Conservation (phyloP, 768 basidiomycete genomes). For the Cystobasidium ongulense region DNA sequence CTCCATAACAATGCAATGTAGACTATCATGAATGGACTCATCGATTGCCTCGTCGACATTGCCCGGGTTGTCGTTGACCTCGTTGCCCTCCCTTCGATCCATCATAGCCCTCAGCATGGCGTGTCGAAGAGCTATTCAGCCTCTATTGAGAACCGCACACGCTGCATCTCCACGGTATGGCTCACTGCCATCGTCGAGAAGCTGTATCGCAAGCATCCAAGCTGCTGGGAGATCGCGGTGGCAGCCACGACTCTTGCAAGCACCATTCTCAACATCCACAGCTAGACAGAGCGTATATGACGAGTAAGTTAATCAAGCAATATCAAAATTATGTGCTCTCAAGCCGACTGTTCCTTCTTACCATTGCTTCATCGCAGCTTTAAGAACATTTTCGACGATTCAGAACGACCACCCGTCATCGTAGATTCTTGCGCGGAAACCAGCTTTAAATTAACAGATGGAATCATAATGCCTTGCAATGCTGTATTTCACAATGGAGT, state of each 20-base stretch:
- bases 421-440: conserved; percentile 36
- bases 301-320: not conserved
- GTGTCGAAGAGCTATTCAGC: not conserved
- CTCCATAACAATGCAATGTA: no score
- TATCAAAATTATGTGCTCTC: not conserved
- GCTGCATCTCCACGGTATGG: not conserved
- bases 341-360: not conserved
- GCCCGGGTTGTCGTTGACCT: no score
- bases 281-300: conserved; percentile 19
- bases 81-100: not conserved
- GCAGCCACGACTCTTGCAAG: not conserved
- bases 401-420: conserved; percentile 33
- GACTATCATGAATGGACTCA: no score
- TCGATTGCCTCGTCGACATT: not conserved
- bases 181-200: not conserved
- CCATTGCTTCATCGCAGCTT: conserved; percentile 29
- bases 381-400: conserved; percentile 36
- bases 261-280: not conserved
- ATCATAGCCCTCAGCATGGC: not conserved
- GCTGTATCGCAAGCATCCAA: not conserved
- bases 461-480: conserved; percentile 65
- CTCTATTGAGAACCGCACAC: not conserved
- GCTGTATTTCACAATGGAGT: conserved; percentile 78
- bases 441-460: conserved; percentile 47
- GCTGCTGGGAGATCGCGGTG: not conserved